Base-by-base conservation (phyloP, 1,284 basidiomycete species). In the Albatrellus sp. region DNA sequence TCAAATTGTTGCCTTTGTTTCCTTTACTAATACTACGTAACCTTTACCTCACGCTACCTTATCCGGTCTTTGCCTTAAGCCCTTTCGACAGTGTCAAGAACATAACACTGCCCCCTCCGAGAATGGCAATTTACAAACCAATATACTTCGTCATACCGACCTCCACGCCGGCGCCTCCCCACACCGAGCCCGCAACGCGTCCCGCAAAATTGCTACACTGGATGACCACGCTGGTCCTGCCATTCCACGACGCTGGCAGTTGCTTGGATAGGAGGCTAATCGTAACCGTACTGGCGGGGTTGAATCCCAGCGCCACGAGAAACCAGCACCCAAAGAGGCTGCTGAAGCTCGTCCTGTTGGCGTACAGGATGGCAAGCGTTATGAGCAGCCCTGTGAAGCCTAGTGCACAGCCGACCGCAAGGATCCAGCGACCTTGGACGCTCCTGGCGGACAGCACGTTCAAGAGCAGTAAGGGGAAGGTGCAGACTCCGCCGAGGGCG, bases 231-330 rank as follows among this genome's bases (percentile, higher is more conserved):
- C 73, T 75, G 16, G 67, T 68, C 31, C 65, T 59, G 14, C 66
- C 64, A 51, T 80, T 83, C 75, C 76, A 82, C 43, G 63, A 60
- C 2, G 67, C 64, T 0, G 80, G 79, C 17, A 83, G 65, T 55
- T 78, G 79, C 58, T 83, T 83, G 49, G 73, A 76, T 14, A 82
- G 59, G 45, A 81, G 56, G 47, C 76, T 77, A 42, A 81, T 62
- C 28, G 80, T 82, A 42, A 75, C 72, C 2, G 78, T 82, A 51
- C 70, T 78, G 11, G 77, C 71, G 30, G 81, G 62, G 57, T 82
- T 82, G 64, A 82, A 84, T 0, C 80, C 80, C 11, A 83, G 65
- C 14, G 80, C 79, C 17, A 82, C 62, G 20, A 73, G 64, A 64
- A 73, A 77, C 80, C 82, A 84, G 55, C 72, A 77, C 2, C 69